Conservation (phyloP, 305 asterid genomes). For the Striga hermonthica region DNA sequence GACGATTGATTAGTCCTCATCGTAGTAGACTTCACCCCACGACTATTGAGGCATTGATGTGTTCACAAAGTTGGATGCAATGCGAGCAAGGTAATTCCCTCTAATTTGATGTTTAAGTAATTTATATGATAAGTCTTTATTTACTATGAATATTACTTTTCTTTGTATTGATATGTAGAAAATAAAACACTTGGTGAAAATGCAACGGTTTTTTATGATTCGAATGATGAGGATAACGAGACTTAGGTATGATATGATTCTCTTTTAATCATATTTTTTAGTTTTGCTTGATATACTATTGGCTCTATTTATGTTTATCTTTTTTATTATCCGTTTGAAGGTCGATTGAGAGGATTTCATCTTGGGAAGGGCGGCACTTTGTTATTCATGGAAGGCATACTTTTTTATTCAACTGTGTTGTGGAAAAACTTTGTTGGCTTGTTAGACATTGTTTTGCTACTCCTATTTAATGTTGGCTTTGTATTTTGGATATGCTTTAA, state of each 20-base stretch:
- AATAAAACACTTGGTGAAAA: neutral
- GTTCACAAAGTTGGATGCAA: neutral
- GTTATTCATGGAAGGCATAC: no score
- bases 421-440: no score
- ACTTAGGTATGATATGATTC: neutral
- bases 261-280: neutral
- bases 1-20: no score
- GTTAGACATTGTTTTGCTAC: no score
- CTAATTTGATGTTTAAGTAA: neutral
- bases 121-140: neutral
- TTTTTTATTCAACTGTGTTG: no score
- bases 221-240: neutral
- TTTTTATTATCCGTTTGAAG: no score
- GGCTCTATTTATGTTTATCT: neutral
- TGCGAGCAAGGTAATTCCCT: neutral
- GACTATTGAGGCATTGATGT: slow-evolving; percentile 10
- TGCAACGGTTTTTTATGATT: neutral
- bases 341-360: no score
- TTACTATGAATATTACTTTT: neutral
- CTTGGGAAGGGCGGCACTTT: no score
- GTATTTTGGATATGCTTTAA: no score
- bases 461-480: no score
- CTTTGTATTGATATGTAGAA: neutral
- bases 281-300: no score
- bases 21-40: slow-evolving; percentile 1